Conservation (phyloP, 2,329 filamentous ascomycete species). For the Colletotrichum tropicicola region DNA sequence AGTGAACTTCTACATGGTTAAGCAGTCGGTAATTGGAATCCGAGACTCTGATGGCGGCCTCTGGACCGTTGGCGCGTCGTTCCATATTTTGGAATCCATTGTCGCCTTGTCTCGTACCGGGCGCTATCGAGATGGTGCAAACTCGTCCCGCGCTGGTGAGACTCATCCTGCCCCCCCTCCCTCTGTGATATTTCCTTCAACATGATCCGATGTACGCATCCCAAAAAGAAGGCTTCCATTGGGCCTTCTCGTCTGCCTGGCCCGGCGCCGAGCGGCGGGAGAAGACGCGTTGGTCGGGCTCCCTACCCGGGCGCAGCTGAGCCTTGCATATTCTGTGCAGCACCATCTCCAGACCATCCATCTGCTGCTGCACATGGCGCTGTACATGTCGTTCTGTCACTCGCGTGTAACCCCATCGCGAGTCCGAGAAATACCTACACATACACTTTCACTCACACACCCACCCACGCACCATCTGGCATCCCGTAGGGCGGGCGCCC, state of each 20-base stretch:
- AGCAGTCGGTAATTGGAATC: neutral
- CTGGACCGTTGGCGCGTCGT: neutral
- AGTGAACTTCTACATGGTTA: no score
- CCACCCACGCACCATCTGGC: no score
- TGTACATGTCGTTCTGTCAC: conserved; percentile 4
- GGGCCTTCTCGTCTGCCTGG: neutral
- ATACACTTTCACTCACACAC: no score
- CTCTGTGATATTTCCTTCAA: no score
- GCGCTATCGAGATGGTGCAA: neutral
- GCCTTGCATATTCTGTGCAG: neutral
- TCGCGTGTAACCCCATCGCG: conserved; percentile 19
- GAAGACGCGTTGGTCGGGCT: neutral
- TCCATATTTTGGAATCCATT: neutral
- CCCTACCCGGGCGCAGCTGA: neutral
- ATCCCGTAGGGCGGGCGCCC: neutral
- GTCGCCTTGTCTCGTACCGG: neutral
- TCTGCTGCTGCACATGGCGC: neutral
- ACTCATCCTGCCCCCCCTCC: neutral
- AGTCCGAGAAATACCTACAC: neutral
- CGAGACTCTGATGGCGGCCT: neutral
- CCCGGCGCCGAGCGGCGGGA: no score
- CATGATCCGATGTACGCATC: no score
- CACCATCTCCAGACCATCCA: neutral
- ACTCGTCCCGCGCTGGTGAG: neutral
- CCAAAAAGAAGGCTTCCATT: no score